These are phyloP conservation scores for Cruciata laevipes DNA, from an alignment of 257 asterid genomes.

Conservation along the genomic window DNA sequence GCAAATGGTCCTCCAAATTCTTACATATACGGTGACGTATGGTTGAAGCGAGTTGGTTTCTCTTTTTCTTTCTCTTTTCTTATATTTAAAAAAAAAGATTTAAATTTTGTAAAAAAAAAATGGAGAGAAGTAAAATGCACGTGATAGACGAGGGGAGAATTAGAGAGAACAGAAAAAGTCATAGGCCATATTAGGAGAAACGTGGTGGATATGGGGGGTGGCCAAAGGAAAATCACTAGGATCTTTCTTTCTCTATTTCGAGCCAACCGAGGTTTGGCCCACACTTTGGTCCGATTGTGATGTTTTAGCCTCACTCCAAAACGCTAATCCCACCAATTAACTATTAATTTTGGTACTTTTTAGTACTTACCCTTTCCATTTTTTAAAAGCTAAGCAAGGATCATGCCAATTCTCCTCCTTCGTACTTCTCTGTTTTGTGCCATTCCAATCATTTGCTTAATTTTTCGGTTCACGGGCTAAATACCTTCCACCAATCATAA, in stretches of 20 bases:
- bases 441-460: neutral
- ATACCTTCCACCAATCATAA: neutral
- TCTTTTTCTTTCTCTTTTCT: neutral
- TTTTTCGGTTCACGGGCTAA: neutral
- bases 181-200: conserved; percentile 23
- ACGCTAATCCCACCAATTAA: conserved; percentile 10
- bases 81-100: neutral
- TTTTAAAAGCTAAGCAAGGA: neutral
- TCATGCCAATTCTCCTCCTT: conserved; percentile 1
- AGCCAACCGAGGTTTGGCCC: conserved; percentile 6
- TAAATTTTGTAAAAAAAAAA: neutral
- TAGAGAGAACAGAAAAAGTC: conserved; percentile 17
- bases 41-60: conserved; percentile 19
- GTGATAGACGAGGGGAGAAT: conserved; percentile 42
- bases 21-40: conserved; percentile 27
- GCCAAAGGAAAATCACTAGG: conserved; percentile 11
- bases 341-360: neutral
- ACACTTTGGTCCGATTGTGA: conserved; percentile 13
- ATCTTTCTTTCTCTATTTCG: conserved; percentile 10
- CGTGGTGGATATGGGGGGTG: conserved; percentile 36
- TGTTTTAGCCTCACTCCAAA: conserved; percentile 12
- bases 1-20: conserved; percentile 1
- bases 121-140: conserved; percentile 39
- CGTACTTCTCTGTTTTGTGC: neutral
- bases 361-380: neutral